Base-by-base conservation (phyloP, 768 basidiomycete genomes). In the Pisolithus orientalis region DNA sequence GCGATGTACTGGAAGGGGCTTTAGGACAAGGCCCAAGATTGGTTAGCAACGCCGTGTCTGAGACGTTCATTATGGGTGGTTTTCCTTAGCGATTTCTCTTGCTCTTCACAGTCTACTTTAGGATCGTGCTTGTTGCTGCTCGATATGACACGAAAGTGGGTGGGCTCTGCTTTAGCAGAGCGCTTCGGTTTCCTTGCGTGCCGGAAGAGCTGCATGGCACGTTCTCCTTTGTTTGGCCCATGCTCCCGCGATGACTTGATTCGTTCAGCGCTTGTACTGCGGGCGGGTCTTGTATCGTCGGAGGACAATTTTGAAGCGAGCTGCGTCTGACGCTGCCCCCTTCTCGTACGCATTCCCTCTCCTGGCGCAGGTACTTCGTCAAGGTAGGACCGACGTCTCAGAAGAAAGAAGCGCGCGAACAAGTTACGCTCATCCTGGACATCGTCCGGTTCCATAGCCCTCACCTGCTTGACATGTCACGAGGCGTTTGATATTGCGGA, bases 121-220 rank as follows among this genome's bases (percentile, higher is more conserved):
- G 90, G 74, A 78, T 6, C 72, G 96, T 28, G 82, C 87, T 0
- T 71, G 25, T 62, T 83, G 84, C 55, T 85, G 84, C 53, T 88
- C 10, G 85, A 82, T 13, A 75, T 73, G 2, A 77, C 87, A 59
- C 68, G 83, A 9, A 75, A 75, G 43, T 90, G 89, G 82, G 71
- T 94, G 5, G 91, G 88, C 5, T 78, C 96, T 34, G 92, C 94
- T 0, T 86, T 90, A 1, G 72, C 97, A 77, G 96, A 50, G 82
- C 82, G 55, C 69, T 87, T 43, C 78, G 84, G 24, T 74, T 87
- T 13, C 71, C 74, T 2, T 72, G 80, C 2, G 76, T 97, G 0
- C 89, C 91, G 0, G 82, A 84, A 53, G 84, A 89, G 0, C 65
- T 94, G 31, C 77, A 79, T 53, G 50, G 68, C 54, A 11, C 14